Conservation (phyloP, 768 basidiomycete genomes). For the Clitopilus passeckerianus region DNA sequence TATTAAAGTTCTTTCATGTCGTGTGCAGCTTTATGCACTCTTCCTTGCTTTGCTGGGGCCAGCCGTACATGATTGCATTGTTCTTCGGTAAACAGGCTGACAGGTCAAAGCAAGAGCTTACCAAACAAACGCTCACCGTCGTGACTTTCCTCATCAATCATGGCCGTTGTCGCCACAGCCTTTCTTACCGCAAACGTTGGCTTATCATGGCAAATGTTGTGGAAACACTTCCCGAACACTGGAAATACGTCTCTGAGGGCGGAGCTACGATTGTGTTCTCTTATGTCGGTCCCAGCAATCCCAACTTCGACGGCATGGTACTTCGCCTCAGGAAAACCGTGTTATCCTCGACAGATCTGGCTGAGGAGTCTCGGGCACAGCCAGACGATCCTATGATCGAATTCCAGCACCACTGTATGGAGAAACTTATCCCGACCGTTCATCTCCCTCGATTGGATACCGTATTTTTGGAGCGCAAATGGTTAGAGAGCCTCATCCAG, state of each 20-base stretch:
- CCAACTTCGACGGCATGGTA: constrained; percentile 56
- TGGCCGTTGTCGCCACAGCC: background rate
- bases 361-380: constrained; percentile 14
- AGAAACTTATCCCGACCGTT: constrained; percentile 53
- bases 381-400: constrained; percentile 33
- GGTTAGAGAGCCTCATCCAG: constrained; percentile 54
- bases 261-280: constrained; percentile 87
- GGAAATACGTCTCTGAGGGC: constrained; percentile 91
- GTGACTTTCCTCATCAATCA: background rate
- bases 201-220: constrained; percentile 12
- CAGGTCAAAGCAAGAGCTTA: background rate
- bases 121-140: background rate
- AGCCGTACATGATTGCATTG: background rate
- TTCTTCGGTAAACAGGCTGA: background rate
- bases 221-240: constrained; percentile 44
- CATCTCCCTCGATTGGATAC: constrained; percentile 55
- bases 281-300: constrained; percentile 54
- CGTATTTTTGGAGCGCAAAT: constrained; percentile 43
- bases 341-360: background rate
- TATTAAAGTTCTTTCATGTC: background rate
- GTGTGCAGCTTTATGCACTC: background rate
- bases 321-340: constrained; percentile 69
- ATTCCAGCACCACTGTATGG: constrained; percentile 65
- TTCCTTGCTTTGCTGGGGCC: background rate
- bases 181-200: background rate